Percentiles rank a stretch among this genome's conserved stretches.
Evolutionary conservation across 2,329 filamentous ascomycete genomes (phyloP).

Genomic region (Fusarium sp.): DNA sequence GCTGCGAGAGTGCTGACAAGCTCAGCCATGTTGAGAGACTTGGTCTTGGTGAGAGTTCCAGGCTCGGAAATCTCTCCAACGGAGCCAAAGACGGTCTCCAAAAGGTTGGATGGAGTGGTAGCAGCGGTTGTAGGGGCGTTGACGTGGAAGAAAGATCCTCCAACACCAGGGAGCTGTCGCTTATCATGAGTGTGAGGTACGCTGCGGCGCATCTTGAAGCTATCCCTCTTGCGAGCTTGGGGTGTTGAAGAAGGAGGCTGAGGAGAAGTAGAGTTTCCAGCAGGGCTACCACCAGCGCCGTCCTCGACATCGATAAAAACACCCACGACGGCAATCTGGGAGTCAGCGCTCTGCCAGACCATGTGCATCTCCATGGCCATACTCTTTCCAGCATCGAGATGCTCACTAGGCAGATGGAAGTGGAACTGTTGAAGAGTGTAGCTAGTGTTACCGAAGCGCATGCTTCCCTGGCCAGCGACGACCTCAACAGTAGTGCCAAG

Average conservation of each 20-base stretch:
- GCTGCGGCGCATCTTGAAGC: slow-evolving; percentile 15
- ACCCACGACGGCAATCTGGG: slow-evolving; percentile 48
- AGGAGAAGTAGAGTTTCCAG: slow-evolving; percentile 10
- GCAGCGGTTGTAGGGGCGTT: slow-evolving; percentile 10
- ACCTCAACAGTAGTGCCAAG: slow-evolving; percentile 65
- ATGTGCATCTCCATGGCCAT: slow-evolving; percentile 50
- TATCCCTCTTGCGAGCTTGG: slow-evolving; percentile 6
- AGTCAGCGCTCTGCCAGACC: slow-evolving; percentile 44
- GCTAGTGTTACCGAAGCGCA: slow-evolving; percentile 54
- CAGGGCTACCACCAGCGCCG: slow-evolving; percentile 3
- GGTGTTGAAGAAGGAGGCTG: background rate
- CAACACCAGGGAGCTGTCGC: slow-evolving; percentile 24
- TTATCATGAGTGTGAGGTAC: background rate
- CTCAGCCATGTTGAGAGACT: slow-evolving; percentile 56
- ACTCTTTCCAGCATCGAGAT: slow-evolving; percentile 58
- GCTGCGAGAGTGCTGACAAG: slow-evolving; percentile 50
- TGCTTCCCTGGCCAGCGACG: slow-evolving; percentile 53
- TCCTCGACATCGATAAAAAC: slow-evolving; percentile 45
- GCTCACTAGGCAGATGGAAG: slow-evolving; percentile 71
- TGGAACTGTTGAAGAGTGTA: slow-evolving; percentile 67
- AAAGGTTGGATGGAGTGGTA: slow-evolving; percentile 41
- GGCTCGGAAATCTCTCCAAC: slow-evolving; percentile 51
- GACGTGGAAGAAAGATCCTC: slow-evolving; percentile 17
- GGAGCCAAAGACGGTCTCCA: slow-evolving; percentile 53
- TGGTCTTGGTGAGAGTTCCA: slow-evolving; percentile 54